phyloP scores from a whole-genome alignment of 371 early-diverging fungal species.

The Smittium mucronatum region DNA sequence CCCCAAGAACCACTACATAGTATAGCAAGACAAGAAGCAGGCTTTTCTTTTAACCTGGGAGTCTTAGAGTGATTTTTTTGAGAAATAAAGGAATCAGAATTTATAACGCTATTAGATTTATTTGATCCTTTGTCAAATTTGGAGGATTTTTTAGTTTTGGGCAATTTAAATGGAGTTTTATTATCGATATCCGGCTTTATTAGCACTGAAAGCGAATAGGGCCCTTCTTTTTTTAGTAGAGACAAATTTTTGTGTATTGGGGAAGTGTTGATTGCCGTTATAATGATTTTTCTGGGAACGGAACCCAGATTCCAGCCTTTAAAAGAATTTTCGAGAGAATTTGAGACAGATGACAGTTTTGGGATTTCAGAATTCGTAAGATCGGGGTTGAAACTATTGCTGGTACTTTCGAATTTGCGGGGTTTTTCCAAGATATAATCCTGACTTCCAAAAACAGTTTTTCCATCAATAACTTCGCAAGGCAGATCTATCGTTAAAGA shows the following conservation, averaged over 20 bases:
- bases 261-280: slow-evolving; percentile 1
- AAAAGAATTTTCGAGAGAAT: neutral
- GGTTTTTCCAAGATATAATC: too few species aligned
- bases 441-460: neutral
- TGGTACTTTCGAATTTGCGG: too few species aligned
- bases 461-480: neutral
- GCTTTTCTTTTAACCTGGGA: slow-evolving; percentile 7
- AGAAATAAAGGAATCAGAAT: too few species aligned
- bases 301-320: too few species aligned
- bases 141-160: neutral
- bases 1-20: slow-evolving; percentile 7
- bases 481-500: neutral
- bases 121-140: too few species aligned
- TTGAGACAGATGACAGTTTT: neutral
- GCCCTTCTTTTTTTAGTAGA: slow-evolving; percentile 8
- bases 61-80: neutral
- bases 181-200: neutral
- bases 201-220: slow-evolving; percentile 3
- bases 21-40: neutral
- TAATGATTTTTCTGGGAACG: too few species aligned
- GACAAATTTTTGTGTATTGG: slow-evolving; percentile 8
- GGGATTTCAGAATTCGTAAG: neutral
- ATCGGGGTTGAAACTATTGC: neutral
- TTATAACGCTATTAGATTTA: too few species aligned
- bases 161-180: neutral